These are phyloP conservation scores for Silene uniflora DNA, from an alignment of 148 eudicot species.

Conservation along the genomic window DNA sequence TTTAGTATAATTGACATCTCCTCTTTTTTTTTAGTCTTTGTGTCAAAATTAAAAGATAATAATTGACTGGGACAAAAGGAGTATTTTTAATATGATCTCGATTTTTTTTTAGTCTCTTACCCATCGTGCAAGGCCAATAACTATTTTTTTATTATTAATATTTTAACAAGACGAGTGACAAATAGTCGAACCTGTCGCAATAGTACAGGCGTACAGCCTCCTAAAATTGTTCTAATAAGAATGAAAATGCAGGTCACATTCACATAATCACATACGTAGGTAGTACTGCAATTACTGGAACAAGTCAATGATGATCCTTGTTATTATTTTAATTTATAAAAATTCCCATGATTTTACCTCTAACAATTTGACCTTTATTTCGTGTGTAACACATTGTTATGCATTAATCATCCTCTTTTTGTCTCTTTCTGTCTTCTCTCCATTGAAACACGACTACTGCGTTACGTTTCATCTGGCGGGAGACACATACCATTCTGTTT, in stretches of 20 bases:
- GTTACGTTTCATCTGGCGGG: background rate
- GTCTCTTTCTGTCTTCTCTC: conserved; percentile 6
- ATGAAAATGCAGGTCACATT: background rate
- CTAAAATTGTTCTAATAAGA: background rate
- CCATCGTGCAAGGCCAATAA: no score
- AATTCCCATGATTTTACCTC: conserved; percentile 4
- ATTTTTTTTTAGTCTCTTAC: no score
- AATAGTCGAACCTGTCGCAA: background rate
- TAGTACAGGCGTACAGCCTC: background rate
- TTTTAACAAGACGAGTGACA: no score
- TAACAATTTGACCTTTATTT: background rate
- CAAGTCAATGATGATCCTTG: conserved; percentile 2
- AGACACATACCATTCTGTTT: background rate
- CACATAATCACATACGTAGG: background rate
- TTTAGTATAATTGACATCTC: no score
- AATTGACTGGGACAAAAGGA: no score
- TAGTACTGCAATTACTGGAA: background rate
- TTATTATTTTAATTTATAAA: background rate
- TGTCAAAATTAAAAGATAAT: no score
- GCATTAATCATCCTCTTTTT: background rate
- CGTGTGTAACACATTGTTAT: background rate
- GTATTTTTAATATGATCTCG: no score
- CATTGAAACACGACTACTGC: background rate
- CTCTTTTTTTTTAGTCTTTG: no score
- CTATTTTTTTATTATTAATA: no score